Percentiles rank a stretch among this genome's conserved stretches.
phyloP scores from a whole-genome alignment of 225 moss, liverwort and hornwort genomes.

The Antitrichia curtipendula region DNA sequence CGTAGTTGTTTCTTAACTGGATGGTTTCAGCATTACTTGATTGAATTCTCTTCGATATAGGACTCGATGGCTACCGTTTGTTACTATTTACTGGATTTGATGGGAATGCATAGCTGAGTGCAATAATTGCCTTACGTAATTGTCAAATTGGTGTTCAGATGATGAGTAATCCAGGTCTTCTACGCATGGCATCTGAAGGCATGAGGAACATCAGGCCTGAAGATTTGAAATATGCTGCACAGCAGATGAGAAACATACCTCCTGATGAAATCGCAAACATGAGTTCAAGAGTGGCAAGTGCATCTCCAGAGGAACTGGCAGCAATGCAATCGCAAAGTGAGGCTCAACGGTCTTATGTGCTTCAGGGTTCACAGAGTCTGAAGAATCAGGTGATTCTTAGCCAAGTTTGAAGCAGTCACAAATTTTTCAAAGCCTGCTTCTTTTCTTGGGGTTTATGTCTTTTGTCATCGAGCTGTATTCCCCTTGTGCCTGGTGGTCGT shows the following conservation, averaged over 20 bases:
- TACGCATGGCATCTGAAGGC: constrained; percentile 95
- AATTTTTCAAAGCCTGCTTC: not conserved
- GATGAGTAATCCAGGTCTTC: constrained; percentile 86
- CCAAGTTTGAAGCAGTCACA: not conserved
- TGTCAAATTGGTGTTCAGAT: constrained; percentile 37
- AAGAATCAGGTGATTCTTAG: constrained; percentile 57
- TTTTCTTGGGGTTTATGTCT: not conserved
- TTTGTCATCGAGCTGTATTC: not conserved
- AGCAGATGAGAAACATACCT: constrained; percentile 91
- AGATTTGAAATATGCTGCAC: constrained; percentile 88
- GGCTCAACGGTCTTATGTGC: constrained; percentile 59
- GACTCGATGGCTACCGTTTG: not conserved
- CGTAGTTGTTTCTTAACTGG: not conserved
- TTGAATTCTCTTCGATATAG: not conserved
- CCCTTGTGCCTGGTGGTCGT: not conserved
- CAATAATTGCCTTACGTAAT: not conserved
- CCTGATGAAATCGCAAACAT: constrained; percentile 87
- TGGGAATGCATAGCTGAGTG: not conserved
- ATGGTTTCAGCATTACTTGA: not conserved
- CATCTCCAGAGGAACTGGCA: constrained; percentile 81
- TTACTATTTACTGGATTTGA: not conserved
- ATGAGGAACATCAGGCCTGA: constrained; percentile 91
- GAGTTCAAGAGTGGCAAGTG: constrained; percentile 71
- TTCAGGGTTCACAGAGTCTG: constrained; percentile 64
- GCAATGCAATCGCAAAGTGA: constrained; percentile 60